A percentile compares a stretch with the other conserved stretches of the same genome.
Evolutionary conservation across 1,284 basidiomycete species (phyloP).

Genomic region (Cryptococcus jaspeensis): DNA sequence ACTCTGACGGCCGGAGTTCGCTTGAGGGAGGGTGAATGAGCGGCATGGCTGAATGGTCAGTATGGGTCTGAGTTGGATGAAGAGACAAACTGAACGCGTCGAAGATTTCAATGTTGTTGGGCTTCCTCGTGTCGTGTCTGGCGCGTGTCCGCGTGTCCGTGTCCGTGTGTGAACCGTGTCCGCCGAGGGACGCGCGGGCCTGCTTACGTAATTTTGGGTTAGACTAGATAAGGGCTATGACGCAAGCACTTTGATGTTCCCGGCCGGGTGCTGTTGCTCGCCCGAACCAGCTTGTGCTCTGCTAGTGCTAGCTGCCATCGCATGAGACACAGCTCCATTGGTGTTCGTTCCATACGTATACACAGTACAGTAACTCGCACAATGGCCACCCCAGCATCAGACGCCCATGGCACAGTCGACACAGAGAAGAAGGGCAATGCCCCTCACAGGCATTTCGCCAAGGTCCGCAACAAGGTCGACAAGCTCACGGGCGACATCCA

Average conservation of each 20-base stretch:
- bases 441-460: constrained; percentile 22
- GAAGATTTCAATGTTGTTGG: neutral
- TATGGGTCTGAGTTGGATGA: neutral
- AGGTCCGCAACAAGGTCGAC: constrained; percentile 39
- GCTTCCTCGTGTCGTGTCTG: neutral
- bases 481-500: constrained; percentile 34
- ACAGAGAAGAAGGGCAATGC: neutral
- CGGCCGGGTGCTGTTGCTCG: too few species aligned
- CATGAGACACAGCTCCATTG: too few species aligned
- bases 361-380: neutral
- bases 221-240: neutral
- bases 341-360: too few species aligned
- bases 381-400: constrained; percentile 30
- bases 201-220: too few species aligned
- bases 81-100: constrained; percentile 11
- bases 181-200: too few species aligned
- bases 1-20: constrained; percentile 39
- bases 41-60: constrained; percentile 38
- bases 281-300: too few species aligned
- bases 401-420: constrained; percentile 15
- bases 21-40: constrained; percentile 48
- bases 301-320: too few species aligned
- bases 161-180: too few species aligned
- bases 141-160: neutral
- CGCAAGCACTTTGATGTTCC: neutral